These are phyloP conservation scores for Eremochloa ophiuroides DNA, from an alignment of 176 grass and related monocot genomes.

Conservation along the genomic window DNA sequence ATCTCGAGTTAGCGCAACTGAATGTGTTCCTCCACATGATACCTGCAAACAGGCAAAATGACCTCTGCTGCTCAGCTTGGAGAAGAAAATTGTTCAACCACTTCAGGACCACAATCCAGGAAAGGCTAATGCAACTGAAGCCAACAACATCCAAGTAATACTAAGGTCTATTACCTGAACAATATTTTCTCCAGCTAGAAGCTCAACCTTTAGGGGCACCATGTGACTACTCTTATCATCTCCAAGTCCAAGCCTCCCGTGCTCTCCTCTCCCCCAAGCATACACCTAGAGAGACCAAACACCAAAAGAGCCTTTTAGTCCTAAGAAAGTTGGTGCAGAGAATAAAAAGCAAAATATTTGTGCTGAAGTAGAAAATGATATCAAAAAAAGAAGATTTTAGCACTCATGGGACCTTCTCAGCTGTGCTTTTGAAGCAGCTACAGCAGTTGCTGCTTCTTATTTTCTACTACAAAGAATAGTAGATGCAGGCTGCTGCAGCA, in stretches of 20 bases:
- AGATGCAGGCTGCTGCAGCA: neutral
- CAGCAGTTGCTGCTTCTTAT: neutral
- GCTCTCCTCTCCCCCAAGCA: constrained; percentile 99
- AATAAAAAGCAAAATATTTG: neutral
- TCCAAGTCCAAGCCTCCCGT: constrained; percentile 96
- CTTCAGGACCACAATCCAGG: neutral
- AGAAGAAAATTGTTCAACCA: constrained; percentile 18
- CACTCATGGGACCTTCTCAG: neutral
- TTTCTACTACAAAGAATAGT: neutral
- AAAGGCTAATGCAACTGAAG: neutral
- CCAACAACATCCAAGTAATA: neutral
- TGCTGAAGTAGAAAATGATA: neutral
- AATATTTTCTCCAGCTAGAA: constrained; percentile 69
- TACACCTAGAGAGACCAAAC: constrained; percentile 64
- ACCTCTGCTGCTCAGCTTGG: constrained; percentile 5
- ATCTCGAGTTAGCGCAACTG: constrained; percentile 72
- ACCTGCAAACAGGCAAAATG: constrained; percentile 45
- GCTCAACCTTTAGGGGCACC: constrained; percentile 87
- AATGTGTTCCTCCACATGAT: constrained; percentile 98
- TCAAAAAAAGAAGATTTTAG: neutral
- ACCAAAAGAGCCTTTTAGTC: neutral
- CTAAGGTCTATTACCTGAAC: constrained; percentile 56
- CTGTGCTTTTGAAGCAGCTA: neutral
- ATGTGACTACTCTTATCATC: constrained; percentile 99
- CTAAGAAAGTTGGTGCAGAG: neutral